Conservation (phyloP, 75 land plant species). For the Cryptomeria japonica region DNA sequence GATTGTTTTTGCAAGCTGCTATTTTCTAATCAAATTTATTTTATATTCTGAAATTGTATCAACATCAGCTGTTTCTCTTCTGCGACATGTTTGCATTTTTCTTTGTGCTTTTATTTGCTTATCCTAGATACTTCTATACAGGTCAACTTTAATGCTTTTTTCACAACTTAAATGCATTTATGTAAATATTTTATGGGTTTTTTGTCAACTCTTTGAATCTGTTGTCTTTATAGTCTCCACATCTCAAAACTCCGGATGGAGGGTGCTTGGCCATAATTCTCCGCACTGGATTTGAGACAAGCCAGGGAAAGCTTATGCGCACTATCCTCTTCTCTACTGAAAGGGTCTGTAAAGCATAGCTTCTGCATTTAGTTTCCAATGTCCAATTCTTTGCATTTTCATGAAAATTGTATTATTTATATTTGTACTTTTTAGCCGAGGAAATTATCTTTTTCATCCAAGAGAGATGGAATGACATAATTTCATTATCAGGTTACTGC, state of each 20-base stretch:
- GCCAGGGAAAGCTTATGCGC: conserved; percentile 98
- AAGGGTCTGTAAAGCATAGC: conserved; percentile 53
- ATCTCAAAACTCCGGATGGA: conserved; percentile 93
- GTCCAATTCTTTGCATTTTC: neutral
- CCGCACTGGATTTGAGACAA: conserved; percentile 96
- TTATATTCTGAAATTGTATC: neutral
- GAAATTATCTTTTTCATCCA: neutral
- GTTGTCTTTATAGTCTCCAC: conserved; percentile 25
- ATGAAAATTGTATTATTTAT: neutral
- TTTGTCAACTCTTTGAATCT: neutral
- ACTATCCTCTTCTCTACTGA: conserved; percentile 98
- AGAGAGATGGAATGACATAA: neutral
- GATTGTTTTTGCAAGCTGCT: neutral
- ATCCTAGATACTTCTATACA: neutral
- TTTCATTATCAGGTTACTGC: conserved; percentile 76
- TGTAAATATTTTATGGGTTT: neutral
- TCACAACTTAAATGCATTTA: too few relatives aligned
- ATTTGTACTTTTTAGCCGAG: neutral
- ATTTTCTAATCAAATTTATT: neutral
- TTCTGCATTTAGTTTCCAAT: neutral
- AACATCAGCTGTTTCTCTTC: neutral
- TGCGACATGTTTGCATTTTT: neutral
- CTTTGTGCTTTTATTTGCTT: neutral
- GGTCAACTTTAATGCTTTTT: neutral
- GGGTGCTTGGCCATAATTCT: conserved; percentile 94